Base-by-base conservation (phyloP, 805 yeast genomes). In the Nakazawaea ishiwadae region DNA sequence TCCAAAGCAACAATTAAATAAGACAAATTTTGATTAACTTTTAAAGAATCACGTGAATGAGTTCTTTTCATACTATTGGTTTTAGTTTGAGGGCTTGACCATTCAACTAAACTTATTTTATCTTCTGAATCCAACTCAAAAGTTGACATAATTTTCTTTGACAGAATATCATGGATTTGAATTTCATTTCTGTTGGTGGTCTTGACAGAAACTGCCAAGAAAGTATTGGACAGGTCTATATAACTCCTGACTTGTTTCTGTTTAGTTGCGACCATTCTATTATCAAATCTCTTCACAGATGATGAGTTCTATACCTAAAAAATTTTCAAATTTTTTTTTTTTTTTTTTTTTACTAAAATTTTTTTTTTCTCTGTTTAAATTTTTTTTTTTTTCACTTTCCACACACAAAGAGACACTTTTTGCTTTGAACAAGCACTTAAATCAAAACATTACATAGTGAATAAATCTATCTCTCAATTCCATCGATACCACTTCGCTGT, bases 111-210 rank as follows among this genome's bases (percentile, higher is more conserved):
- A 7, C 56, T 46, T 16, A 74, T 57, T 23, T 51, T 53, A 42
- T 68, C 70, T 30, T 65, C 69, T 2, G 65, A 49, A 23, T 63
- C 66, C 29, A 75, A 59, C 49, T 70, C 77, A 41, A 68, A 60
- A 23, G 58, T 57, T 5, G 58, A 53, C 21, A 56, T 49, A 35
- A 59, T 45, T n/a, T 51, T 50, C 4, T 46, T 44, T n/a, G 50
- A 40, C 27, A 42, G 42, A 31, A 53, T 53, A 30, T 51, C 67
- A 50, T 48, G 68, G 42, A 74, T 61, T 49, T 64, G 73, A 15
- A 75, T 62, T 54, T 74, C 77, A 39, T 63, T 69, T 42, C 71
- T 58, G 29, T 75, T 73, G 14, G 62, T 62, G 36, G 71, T 69
- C 23, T 71, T 61, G 4, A 68, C 59, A 14, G 66, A 51, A 37